These are phyloP conservation scores for Ciborinia camelliae DNA, from an alignment of 2,329 filamentous ascomycete species.

Conservation along the genomic window DNA sequence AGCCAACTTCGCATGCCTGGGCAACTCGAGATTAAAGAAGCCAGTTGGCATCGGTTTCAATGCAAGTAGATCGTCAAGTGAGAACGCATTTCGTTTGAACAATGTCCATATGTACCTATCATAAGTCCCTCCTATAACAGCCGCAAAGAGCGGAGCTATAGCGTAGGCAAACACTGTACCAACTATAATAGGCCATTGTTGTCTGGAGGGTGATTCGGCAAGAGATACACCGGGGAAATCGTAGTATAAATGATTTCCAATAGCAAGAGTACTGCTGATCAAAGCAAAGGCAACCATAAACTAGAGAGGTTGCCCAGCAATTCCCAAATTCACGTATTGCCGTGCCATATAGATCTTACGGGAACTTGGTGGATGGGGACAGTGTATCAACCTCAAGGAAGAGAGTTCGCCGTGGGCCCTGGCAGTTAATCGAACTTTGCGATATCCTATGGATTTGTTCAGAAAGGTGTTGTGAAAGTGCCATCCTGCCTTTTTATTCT, in stretches of 20 bases:
- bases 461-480: background rate
- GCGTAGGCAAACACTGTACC: conserved; percentile 24
- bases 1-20: conserved; percentile 3
- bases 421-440: background rate
- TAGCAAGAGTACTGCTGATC: background rate
- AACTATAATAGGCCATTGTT: conserved; percentile 19
- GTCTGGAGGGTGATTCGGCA: background rate
- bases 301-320: background rate
- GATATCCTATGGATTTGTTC: background rate
- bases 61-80: conserved; percentile 22
- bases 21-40: conserved; percentile 17
- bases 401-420: background rate
- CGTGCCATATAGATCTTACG: background rate
- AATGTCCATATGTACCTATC: conserved; percentile 24
- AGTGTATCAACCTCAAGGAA: background rate
- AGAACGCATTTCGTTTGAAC: conserved; percentile 17
- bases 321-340: background rate
- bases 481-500: background rate
- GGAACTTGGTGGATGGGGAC: background rate
- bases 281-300: background rate
- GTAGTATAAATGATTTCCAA: conserved; percentile 24
- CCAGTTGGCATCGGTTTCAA: conserved; percentile 16
- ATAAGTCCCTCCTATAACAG: conserved; percentile 16
- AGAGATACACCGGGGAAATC: conserved; percentile 9
- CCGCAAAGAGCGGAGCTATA: conserved; percentile 15